A percentile compares a stretch with the other conserved stretches of the same genome.
These are phyloP conservation scores for Acanthamoeba rhysodes DNA, from an alignment of 208 protist species.

Conservation along the genomic window DNA sequence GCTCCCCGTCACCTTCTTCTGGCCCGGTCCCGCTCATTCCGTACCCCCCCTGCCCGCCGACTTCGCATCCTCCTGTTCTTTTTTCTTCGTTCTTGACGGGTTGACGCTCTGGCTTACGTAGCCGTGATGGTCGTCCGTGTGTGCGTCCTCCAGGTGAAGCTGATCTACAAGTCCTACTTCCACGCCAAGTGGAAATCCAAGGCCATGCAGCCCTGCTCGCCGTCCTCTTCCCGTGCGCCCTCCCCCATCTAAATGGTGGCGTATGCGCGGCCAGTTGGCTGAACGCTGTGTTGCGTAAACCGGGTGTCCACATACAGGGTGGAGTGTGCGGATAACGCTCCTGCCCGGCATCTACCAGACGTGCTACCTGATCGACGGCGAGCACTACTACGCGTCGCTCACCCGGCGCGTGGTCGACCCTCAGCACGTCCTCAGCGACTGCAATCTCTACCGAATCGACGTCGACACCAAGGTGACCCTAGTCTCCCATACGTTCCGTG, in stretches of 20 bases:
- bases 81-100: not conserved
- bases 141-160: not conserved
- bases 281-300: not conserved
- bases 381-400: not conserved
- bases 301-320: not conserved
- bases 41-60: not conserved
- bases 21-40: not conserved
- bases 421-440: conserved; percentile 16
- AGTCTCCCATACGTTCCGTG: not conserved
- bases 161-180: conserved; percentile 56
- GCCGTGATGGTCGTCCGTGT: too few relatives aligned
- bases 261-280: not conserved
- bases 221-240: not conserved
- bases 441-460: conserved; percentile 52
- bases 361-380: conserved; percentile 35
- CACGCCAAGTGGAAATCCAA: conserved; percentile 19
- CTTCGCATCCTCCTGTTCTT: not conserved
- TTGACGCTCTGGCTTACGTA: too few relatives aligned
- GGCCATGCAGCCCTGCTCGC: not conserved
- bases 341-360: conserved; percentile 47
- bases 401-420: not conserved
- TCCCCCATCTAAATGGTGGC: not conserved
- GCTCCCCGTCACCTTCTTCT: conserved; percentile 44
- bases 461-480: conserved; percentile 28
- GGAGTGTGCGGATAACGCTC: conserved; percentile 35